Evolutionary conservation across 306 rosid species (phyloP).

Genomic region (cucumber (Cucumis sativus)): DNA sequence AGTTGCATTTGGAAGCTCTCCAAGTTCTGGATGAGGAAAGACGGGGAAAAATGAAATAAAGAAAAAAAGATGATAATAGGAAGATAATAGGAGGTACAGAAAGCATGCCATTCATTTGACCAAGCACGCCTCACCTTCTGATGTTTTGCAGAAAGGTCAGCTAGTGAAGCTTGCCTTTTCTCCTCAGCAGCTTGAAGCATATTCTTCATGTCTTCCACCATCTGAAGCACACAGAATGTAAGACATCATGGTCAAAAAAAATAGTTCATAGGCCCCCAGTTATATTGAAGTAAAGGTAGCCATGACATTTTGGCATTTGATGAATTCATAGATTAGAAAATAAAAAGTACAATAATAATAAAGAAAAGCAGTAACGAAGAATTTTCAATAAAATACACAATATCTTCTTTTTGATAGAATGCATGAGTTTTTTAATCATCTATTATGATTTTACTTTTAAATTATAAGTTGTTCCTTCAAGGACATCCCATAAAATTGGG

Average conservation of each 20-base stretch:
- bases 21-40: conserved; percentile 39
- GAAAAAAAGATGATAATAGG: background rate
- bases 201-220: conserved; percentile 74
- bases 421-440: background rate
- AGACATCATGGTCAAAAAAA: background rate
- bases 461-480: background rate
- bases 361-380: background rate
- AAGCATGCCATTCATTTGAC: background rate
- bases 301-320: conserved; percentile 3
- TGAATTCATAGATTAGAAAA: background rate
- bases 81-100: background rate
- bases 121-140: conserved; percentile 46
- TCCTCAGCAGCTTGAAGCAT: conserved; percentile 83
- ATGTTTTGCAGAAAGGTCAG: conserved; percentile 84
- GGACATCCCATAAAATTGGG: too few relatives aligned
- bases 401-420: background rate
- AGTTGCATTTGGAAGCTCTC: conserved; percentile 91
- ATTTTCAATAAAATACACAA: background rate
- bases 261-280: background rate
- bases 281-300: background rate
- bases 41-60: conserved; percentile 4
- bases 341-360: background rate
- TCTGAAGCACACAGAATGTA: conserved; percentile 26
- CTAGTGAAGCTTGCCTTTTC: conserved; percentile 69
- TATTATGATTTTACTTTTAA: background rate